Percentiles rank a stretch among this genome's conserved stretches.
phyloP scores from a whole-genome alignment of 1,284 basidiomycete species.

The Cryptococcus amylolentus region DNA sequence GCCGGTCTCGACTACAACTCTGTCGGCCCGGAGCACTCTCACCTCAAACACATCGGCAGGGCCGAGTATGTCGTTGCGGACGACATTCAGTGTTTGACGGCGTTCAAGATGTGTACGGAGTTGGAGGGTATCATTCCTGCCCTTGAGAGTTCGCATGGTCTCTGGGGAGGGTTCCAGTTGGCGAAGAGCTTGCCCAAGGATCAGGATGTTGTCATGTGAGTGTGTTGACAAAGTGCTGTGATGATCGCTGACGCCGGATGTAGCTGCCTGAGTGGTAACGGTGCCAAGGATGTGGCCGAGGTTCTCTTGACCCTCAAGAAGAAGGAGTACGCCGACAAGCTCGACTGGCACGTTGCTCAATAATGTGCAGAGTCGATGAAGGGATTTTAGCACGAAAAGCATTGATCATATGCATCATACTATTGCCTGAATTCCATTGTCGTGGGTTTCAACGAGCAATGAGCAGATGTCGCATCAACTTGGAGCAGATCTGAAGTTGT shows the following conservation, averaged over 20 bases:
- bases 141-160: conserved; percentile 90
- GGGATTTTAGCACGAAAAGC: too few relatives aligned
- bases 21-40: conserved; percentile 96
- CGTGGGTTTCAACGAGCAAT: neutral
- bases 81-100: conserved; percentile 87
- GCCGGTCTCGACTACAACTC: conserved; percentile 62
- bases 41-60: conserved; percentile 88
- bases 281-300: conserved; percentile 47
- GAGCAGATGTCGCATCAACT: too few relatives aligned
- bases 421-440: neutral
- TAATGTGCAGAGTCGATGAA: conserved; percentile 9
- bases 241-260: neutral
- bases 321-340: conserved; percentile 75
- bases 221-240: conserved; percentile 16
- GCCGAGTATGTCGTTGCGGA: conserved; percentile 92
- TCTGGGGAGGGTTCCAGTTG: conserved; percentile 83
- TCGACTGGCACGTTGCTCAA: conserved; percentile 72
- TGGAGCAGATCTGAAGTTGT: too few relatives aligned
- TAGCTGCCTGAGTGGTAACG: conserved; percentile 45
- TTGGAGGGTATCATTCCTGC: conserved; percentile 97
- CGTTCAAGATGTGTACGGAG: conserved; percentile 87
- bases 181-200: conserved; percentile 84
- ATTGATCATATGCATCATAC: neutral
- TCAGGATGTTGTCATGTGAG: conserved; percentile 84
- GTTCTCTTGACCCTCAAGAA: conserved; percentile 46